A percentile compares a stretch with the other conserved stretches of the same genome.
phyloP scores from a whole-genome alignment of 1,284 basidiomycete genomes.

The Tetrapyrgos nigripes region DNA sequence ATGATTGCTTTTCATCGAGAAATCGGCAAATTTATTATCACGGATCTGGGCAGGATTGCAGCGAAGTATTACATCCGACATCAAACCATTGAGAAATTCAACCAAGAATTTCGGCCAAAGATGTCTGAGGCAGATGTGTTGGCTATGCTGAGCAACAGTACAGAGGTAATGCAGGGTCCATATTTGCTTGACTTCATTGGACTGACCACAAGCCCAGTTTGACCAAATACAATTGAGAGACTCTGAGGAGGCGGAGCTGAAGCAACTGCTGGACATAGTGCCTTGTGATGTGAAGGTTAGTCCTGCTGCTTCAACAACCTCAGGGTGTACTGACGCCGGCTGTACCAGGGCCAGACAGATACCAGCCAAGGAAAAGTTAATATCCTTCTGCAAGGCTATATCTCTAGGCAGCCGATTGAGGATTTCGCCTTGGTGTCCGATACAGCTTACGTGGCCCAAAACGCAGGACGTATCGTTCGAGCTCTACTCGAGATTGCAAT shows the following conservation, averaged over 20 bases:
- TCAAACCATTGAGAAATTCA: slow-evolving; percentile 91
- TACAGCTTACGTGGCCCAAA: slow-evolving; percentile 92
- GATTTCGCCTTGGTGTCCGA: slow-evolving; percentile 99
- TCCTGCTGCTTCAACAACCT: neutral
- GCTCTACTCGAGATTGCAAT: slow-evolving; percentile 95
- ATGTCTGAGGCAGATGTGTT: slow-evolving; percentile 98
- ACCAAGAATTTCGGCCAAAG: slow-evolving; percentile 77
- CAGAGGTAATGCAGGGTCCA: slow-evolving; percentile 90
- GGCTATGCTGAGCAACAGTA: slow-evolving; percentile 86
- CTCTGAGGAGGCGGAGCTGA: slow-evolving; percentile 87
- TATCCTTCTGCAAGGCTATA: slow-evolving; percentile 91
- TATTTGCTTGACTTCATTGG: no score
- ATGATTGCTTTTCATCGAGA: slow-evolving; percentile 86
- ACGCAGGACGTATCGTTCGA: slow-evolving; percentile 93
- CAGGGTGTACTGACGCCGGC: neutral
- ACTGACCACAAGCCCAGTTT: slow-evolving; percentile 67
- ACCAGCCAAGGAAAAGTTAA: slow-evolving; percentile 87
- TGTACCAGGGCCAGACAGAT: slow-evolving; percentile 71
- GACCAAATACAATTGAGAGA: slow-evolving; percentile 95
- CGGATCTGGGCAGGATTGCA: slow-evolving; percentile 93
- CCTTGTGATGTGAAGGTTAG: slow-evolving; percentile 83
- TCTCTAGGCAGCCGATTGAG: slow-evolving; percentile 83
- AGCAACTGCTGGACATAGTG: slow-evolving; percentile 69
- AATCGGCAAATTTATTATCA: slow-evolving; percentile 73
- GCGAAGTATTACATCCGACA: slow-evolving; percentile 96